Percentiles rank a stretch among this genome's conserved stretches.
These are phyloP conservation scores for Seminavis robusta DNA, from an alignment of 108 stramenopile genomes.

Conservation along the genomic window DNA sequence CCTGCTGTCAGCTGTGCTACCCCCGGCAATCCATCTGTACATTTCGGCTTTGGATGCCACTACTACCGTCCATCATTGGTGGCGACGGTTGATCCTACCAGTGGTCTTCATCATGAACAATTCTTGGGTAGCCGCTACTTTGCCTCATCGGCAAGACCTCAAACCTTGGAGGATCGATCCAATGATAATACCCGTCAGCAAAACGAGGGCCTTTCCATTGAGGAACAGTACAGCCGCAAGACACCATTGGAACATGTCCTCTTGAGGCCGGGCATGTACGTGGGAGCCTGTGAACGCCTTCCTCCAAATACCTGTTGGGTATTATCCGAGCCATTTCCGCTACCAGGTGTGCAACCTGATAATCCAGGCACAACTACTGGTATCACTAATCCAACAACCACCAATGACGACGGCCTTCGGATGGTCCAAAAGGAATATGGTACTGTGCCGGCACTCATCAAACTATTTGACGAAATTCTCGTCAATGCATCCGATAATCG, in stretches of 20 bases:
- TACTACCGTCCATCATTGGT: no score
- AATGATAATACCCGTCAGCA: no score
- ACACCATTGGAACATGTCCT: constrained; percentile 99
- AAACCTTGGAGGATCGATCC: no score
- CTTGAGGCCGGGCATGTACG: constrained; percentile 97
- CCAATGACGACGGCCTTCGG: neutral
- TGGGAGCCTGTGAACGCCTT: constrained; percentile 47
- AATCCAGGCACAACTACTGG: neutral
- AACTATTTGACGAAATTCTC: constrained; percentile 93
- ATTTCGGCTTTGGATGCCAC: no score
- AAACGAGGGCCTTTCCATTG: no score
- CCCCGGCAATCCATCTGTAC: no score
- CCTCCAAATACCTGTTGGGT: constrained; percentile 36
- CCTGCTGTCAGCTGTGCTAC: no score
- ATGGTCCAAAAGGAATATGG: constrained; percentile 75
- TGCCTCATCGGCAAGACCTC: no score
- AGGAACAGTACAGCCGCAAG: constrained; percentile 95
- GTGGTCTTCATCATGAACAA: no score
- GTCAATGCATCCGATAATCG: constrained; percentile 95
- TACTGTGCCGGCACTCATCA: constrained; percentile 83
- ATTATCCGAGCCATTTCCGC: constrained; percentile 8
- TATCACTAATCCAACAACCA: constrained; percentile 1
- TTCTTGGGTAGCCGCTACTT: no score
- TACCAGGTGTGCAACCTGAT: neutral
- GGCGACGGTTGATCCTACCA: no score